These are phyloP conservation scores for Gracilariopsis chorda DNA, from an alignment of 23 red algal genomes.

Conservation along the genomic window DNA sequence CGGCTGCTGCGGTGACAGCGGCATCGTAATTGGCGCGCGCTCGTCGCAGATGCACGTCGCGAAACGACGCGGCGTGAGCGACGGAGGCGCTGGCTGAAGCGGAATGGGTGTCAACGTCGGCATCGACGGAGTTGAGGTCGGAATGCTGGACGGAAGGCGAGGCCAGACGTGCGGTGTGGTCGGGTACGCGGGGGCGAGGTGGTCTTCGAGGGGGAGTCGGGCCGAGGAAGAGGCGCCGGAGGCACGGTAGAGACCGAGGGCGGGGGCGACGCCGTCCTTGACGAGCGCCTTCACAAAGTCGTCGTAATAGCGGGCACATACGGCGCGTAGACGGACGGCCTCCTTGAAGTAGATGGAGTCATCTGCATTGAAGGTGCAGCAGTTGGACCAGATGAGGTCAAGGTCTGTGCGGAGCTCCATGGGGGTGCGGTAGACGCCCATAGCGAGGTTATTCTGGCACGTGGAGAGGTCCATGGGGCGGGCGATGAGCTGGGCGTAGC, in stretches of 20 bases:
- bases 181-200: constrained; percentile 16
- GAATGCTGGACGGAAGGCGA: constrained; percentile 27
- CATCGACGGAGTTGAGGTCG: constrained; percentile 9
- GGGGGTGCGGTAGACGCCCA: constrained; percentile 68
- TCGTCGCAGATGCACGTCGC: constrained; percentile 23
- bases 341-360: constrained; percentile 71
- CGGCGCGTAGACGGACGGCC: constrained; percentile 56
- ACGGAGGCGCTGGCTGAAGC: constrained; percentile 39
- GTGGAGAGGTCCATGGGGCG: constrained; percentile 92
- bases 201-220: constrained; percentile 3
- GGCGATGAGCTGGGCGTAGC: constrained; percentile 70
- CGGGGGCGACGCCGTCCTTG: constrained; percentile 53
- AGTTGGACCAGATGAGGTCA: constrained; percentile 93
- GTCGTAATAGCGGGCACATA: constrained; percentile 60
- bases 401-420: constrained; percentile 75
- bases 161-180: neutral
- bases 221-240: neutral
- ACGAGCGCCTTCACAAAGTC: constrained; percentile 22
- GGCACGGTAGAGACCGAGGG: constrained; percentile 23
- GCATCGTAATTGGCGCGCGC: constrained; percentile 30
- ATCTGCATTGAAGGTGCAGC: constrained; percentile 83
- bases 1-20: constrained; percentile 5
- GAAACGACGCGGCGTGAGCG: neutral
- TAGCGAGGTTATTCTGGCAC: constrained; percentile 65
- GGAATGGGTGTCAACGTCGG: constrained; percentile 20